A percentile compares a stretch with the other conserved stretches of the same genome.
Conservation (phyloP, 352 stramenopile species). For the Globisporangium barbulae region DNA sequence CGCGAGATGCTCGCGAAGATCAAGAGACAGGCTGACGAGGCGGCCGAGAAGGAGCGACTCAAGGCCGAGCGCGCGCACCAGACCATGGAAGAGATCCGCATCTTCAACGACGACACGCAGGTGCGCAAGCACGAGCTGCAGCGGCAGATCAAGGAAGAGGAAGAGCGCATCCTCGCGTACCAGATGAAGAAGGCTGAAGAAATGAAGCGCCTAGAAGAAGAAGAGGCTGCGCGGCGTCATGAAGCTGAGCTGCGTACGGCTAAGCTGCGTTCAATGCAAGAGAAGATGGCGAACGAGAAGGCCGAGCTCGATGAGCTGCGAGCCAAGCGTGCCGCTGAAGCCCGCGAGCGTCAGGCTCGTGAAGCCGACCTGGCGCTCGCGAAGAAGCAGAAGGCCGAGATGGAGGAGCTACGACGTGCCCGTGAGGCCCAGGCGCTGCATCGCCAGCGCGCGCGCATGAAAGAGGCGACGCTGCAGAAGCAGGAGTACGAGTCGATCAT, state of each 20-base stretch:
- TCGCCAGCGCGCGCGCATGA: slow-evolving; percentile 63
- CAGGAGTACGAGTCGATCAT: slow-evolving; percentile 90
- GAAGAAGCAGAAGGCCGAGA: slow-evolving; percentile 85
- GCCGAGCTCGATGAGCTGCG: slow-evolving; percentile 90
- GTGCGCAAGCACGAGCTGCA: slow-evolving; percentile 50
- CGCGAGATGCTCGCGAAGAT: slow-evolving; percentile 88
- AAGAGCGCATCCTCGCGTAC: slow-evolving; percentile 65
- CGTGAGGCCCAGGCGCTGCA: slow-evolving; percentile 70
- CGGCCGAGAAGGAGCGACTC: slow-evolving; percentile 62
- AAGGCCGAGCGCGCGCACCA: slow-evolving; percentile 55
- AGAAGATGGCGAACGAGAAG: slow-evolving; percentile 86
- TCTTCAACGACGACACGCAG: slow-evolving; percentile 63
- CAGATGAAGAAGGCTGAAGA: slow-evolving; percentile 76
- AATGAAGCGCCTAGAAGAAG: slow-evolving; percentile 53
- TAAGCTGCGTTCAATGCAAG: slow-evolving; percentile 76
- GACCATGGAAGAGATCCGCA: slow-evolving; percentile 70
- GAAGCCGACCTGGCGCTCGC: slow-evolving; percentile 80
- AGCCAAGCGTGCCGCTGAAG: slow-evolving; percentile 88
- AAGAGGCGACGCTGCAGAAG: slow-evolving; percentile 81
- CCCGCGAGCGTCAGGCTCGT: slow-evolving; percentile 81
- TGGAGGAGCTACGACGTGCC: slow-evolving; percentile 65
- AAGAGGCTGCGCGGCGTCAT: slow-evolving; percentile 58
- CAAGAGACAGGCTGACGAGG: slow-evolving; percentile 61
- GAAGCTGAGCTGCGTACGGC: slow-evolving; percentile 72
- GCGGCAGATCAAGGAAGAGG: slow-evolving; percentile 77